A percentile compares a stretch with the other conserved stretches of the same genome.
These are phyloP conservation scores for Moringa oleifera DNA, from an alignment of 345 rosid genomes.

Conservation along the genomic window DNA sequence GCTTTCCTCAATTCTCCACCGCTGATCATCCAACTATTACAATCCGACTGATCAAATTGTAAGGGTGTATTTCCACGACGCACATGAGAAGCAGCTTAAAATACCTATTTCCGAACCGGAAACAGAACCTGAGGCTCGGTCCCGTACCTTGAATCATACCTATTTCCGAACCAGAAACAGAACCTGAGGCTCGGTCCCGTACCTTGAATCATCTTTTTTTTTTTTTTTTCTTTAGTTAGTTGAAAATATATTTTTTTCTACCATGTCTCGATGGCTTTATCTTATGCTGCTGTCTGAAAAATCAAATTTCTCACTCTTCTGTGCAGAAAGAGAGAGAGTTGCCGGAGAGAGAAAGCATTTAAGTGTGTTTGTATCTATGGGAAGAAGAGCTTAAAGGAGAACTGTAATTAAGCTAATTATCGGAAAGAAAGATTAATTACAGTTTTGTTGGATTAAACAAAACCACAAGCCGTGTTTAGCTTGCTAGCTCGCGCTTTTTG, in stretches of 20 bases:
- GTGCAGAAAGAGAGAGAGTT: constrained; percentile 10
- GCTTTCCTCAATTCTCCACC: constrained; percentile 14
- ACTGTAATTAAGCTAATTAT: too few relatives aligned
- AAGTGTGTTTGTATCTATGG: background rate
- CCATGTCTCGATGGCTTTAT: constrained; percentile 31
- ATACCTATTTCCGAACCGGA: constrained; percentile 17
- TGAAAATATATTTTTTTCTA: constrained; percentile 11
- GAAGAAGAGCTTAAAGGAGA: too few relatives aligned
- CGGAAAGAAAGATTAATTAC: background rate
- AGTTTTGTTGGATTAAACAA: background rate
- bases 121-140: constrained; percentile 26
- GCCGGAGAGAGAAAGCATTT: constrained; percentile 5
- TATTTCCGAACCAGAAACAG: constrained; percentile 20
- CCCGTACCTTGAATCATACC: constrained; percentile 8
- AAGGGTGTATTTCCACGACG: too few relatives aligned
- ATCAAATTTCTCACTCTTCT: constrained; percentile 13
- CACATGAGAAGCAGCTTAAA: background rate
- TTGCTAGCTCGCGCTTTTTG: constrained; percentile 1
- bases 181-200: constrained; percentile 22
- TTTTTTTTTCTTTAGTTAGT: background rate
- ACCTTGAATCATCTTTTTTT: background rate
- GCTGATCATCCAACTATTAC: constrained; percentile 9
- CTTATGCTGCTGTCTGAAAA: constrained; percentile 33
- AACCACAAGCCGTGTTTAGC: constrained; percentile 18
- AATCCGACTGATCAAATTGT: constrained; percentile 11